Evolutionary conservation across 768 basidiomycete species (phyloP).

Genomic region (Lactifluus echinatus): DNA sequence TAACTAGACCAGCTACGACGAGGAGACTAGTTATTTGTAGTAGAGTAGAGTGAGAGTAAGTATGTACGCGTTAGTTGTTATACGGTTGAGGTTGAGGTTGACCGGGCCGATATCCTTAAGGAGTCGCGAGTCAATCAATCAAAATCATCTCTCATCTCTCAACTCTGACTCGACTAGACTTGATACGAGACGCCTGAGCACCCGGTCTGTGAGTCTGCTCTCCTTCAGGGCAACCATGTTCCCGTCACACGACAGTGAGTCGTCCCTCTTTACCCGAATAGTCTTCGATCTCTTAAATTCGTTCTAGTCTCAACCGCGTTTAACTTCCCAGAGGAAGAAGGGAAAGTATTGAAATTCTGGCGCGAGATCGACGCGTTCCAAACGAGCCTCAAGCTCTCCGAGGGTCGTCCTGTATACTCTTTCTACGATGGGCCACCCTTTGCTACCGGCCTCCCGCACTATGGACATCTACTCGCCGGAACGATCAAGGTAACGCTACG

Average conservation of each 20-base stretch:
- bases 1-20: not conserved
- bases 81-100: not conserved
- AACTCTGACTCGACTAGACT: no score
- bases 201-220: no score
- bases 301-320: conserved; percentile 64
- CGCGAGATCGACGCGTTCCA: conserved; percentile 95
- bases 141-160: not conserved
- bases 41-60: no score
- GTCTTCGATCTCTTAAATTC: conserved; percentile 11
- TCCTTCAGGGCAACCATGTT: conserved; percentile 32
- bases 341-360: conserved; percentile 88
- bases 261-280: not conserved
- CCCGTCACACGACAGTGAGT: conserved; percentile 63
- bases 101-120: conserved; percentile 3
- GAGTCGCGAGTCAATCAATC: not conserved
- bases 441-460: conserved; percentile 94
- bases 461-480: conserved; percentile 88
- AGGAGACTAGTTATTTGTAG: no score
- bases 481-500: conserved; percentile 72
- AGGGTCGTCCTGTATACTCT: conserved; percentile 82
- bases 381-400: conserved; percentile 85
- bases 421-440: conserved; percentile 99
- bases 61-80: conserved; percentile 13
- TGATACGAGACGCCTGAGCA: no score
- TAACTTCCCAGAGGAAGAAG: conserved; percentile 81